Evolutionary conservation across 148 eudicot species (phyloP).

Genomic region (Rhododendron vialii): DNA sequence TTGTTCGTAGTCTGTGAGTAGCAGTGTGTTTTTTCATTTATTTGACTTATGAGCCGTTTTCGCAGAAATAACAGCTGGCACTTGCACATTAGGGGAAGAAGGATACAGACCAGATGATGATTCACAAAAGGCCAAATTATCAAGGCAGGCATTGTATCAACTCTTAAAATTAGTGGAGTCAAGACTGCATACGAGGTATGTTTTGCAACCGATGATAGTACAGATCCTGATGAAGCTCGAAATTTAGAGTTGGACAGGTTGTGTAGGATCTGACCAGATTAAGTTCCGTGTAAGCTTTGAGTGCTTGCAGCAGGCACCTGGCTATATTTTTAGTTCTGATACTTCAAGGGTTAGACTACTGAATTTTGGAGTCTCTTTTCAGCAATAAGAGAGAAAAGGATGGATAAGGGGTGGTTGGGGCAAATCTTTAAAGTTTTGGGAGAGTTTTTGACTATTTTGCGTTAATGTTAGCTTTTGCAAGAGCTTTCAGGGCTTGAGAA

Average conservation of each 20-base stretch:
- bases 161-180: constrained; percentile 45
- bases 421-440: background rate
- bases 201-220: background rate
- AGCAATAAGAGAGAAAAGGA: background rate
- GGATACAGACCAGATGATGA: constrained; percentile 28
- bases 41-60: background rate
- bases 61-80: constrained; percentile 50
- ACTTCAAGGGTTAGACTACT: background rate
- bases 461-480: background rate
- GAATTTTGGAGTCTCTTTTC: background rate
- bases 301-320: background rate
- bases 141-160: constrained; percentile 46
- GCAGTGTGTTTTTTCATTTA: background rate
- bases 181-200: constrained; percentile 46
- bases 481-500: background rate
- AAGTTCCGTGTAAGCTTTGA: background rate
- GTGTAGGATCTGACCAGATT: background rate
- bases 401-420: background rate
- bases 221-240: background rate
- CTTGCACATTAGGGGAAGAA: constrained; percentile 16
- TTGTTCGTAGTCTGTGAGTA: background rate
- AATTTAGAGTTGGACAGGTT: background rate
- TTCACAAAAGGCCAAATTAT: constrained; percentile 26
- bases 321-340: background rate
- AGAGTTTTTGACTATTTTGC: background rate